These are phyloP conservation scores for Colletotrichum shisoi DNA, from an alignment of 2,329 filamentous ascomycete genomes.

Conservation along the genomic window DNA sequence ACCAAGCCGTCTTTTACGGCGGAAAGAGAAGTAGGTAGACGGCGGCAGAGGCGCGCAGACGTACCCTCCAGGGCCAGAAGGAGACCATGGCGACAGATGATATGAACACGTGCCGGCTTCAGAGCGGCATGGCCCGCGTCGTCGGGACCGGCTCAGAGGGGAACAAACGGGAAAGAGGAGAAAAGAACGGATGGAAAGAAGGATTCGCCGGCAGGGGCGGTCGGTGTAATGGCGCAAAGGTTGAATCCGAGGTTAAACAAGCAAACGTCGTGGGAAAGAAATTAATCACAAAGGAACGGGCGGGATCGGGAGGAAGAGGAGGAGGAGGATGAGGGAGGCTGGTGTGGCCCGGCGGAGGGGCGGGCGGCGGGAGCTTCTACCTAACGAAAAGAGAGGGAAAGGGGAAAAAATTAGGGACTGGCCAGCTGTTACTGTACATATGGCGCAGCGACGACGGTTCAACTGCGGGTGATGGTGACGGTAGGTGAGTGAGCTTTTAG, in stretches of 20 bases:
- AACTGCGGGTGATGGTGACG: slow-evolving; percentile 10
- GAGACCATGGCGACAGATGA: slow-evolving; percentile 69
- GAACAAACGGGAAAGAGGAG: background rate
- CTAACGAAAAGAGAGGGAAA: background rate
- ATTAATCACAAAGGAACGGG: slow-evolving; percentile 18
- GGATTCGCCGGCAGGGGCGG: background rate
- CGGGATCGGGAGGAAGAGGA: slow-evolving; percentile 6
- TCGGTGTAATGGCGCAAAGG: slow-evolving; percentile 8
- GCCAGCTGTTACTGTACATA: slow-evolving; percentile 26
- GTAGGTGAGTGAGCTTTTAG: too few species aligned
- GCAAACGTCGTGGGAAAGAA: slow-evolving; percentile 20
- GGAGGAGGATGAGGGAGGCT: background rate
- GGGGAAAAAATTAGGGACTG: background rate
- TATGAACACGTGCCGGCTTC: slow-evolving; percentile 36
- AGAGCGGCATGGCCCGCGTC: slow-evolving; percentile 32
- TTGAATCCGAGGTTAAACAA: slow-evolving; percentile 9
- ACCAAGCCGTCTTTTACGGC: background rate
- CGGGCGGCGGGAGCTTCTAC: background rate
- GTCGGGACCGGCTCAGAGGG: background rate
- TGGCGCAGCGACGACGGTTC: background rate
- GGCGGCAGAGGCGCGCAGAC: slow-evolving; percentile 40
- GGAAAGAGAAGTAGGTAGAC: background rate
- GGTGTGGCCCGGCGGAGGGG: slow-evolving; percentile 6
- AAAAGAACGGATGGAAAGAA: background rate
- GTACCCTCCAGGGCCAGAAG: slow-evolving; percentile 84